Conservation (phyloP, 768 basidiomycete genomes). For the Sporobolomyces phaffii region DNA sequence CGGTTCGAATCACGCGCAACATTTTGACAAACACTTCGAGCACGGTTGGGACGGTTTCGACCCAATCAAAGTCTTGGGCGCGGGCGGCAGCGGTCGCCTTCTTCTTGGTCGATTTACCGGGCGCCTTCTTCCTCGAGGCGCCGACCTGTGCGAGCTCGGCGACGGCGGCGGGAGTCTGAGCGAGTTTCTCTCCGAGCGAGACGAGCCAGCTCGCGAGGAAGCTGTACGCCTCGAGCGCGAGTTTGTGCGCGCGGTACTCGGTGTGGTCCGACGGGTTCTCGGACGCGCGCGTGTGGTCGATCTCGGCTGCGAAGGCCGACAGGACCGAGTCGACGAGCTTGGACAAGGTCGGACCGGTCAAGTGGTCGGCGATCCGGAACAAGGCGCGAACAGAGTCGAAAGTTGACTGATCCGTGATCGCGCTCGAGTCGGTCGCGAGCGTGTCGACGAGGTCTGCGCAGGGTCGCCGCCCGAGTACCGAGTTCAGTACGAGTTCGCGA, state of each 20-base stretch:
- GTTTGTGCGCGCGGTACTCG: constrained; percentile 63
- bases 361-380: constrained; percentile 50
- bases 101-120: constrained; percentile 24
- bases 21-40: constrained; percentile 68
- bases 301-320: constrained; percentile 63
- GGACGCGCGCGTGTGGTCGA: constrained; percentile 66
- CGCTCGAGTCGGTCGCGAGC: constrained; percentile 70
- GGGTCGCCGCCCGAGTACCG: too few relatives aligned
- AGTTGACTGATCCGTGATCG: constrained; percentile 56
- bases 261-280: constrained; percentile 59
- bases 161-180: constrained; percentile 43
- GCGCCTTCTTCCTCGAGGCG: too few relatives aligned
- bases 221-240: constrained; percentile 79
- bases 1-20: constrained; percentile 57
- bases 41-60: constrained; percentile 63
- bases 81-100: constrained; percentile 1
- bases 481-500: too few relatives aligned
- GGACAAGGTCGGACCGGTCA: constrained; percentile 64
- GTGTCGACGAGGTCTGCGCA: constrained; percentile 66
- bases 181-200: constrained; percentile 67
- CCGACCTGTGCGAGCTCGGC: too few relatives aligned
- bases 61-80: constrained; percentile 62
- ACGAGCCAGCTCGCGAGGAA: constrained; percentile 93
- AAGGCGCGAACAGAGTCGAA: too few relatives aligned
- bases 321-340: constrained; percentile 81